Conservation (phyloP, 2,329 filamentous ascomycete genomes). For the Neonectria coccinea region DNA sequence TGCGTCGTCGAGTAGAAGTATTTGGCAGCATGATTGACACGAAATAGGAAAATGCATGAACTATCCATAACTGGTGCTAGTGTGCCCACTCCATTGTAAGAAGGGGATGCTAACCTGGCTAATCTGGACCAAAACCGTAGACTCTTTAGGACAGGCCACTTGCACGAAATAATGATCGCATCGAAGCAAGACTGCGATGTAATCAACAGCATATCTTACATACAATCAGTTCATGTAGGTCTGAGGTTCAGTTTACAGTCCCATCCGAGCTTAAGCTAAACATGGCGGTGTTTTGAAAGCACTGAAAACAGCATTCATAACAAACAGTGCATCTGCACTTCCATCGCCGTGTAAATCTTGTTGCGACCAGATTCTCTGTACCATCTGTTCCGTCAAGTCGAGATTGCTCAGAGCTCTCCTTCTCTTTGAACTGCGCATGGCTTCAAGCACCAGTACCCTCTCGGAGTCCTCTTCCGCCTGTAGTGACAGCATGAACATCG, state of each 20-base stretch:
- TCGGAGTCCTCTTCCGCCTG: conserved; percentile 15
- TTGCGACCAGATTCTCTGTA: conserved; percentile 13
- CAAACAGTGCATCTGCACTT: conserved; percentile 2
- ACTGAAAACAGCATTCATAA: conserved; percentile 15
- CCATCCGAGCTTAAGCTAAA: not conserved
- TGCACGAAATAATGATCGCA: too few species aligned
- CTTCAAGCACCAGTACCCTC: conserved; percentile 5
- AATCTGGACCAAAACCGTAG: too few species aligned
- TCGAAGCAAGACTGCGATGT: too few species aligned
- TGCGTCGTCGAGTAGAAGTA: too few species aligned
- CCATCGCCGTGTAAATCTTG: conserved; percentile 7
- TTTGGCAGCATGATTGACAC: too few species aligned
- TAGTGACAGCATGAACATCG: conserved; percentile 15
- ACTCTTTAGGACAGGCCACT: too few species aligned
- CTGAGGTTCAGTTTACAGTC: not conserved
- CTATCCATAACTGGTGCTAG: too few species aligned
- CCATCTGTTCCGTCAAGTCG: conserved; percentile 13
- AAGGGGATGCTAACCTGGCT: too few species aligned
- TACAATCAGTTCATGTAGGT: not conserved
- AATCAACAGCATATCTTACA: not conserved
- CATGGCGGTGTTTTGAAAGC: conserved; percentile 15
- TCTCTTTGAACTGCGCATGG: conserved; percentile 2
- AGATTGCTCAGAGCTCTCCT: conserved; percentile 2
- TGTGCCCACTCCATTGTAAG: too few species aligned
- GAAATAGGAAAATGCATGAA: too few species aligned